Evolutionary conservation across 78 protist species (phyloP), one percentile per base, ranked within the genome.

Genomic region (Bigelowiella natans): DNA sequence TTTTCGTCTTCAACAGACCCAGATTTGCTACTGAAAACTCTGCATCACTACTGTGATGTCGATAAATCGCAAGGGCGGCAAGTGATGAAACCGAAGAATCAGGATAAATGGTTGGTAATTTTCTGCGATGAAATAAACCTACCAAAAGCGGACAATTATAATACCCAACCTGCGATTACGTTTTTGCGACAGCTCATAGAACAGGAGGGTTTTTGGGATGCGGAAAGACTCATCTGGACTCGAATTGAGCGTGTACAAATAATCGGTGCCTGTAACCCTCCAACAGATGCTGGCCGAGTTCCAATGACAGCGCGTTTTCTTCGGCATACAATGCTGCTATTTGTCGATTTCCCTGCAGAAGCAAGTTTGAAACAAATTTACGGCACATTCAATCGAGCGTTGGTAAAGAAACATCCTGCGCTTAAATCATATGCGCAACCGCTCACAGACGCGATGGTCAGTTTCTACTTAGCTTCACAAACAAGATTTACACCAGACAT

Each of bases 111-210:
- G 96, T 91, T 98, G 30, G 97, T 98, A 1, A 85, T 97, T 83
- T 97, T 97, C 92, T 97, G 98, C 90, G 99, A 97, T 92, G 99
- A 97, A 93, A 93, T 96, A 94, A 97, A 97, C 92, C 95, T 98
- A 40, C 99, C 99, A 36, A 92, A 88, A 1, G n/a, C 93, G 29
- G 99, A 98, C 90, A 85, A 92, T 86, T 98, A 97, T 92, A 98
- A 98, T 38, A 97, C 99, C 31, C 98, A 95, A 91, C 94, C 96
- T 11, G 98, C 95, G 36, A 95, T 97, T 51, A 38, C 98, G 31
- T 95, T 98, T 88, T 73, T 98, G 30, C 95, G 99, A 31, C 99
- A 97, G 90, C 26, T 97, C 37, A 94, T 95, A 31, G 98, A 97
- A 90, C 94, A 88, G 38, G 97, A 98, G 37, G 99, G 99, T 3